phyloP scores from a whole-genome alignment of 2,329 filamentous ascomycete species.

The Myriosclerotinia scirpicola region DNA sequence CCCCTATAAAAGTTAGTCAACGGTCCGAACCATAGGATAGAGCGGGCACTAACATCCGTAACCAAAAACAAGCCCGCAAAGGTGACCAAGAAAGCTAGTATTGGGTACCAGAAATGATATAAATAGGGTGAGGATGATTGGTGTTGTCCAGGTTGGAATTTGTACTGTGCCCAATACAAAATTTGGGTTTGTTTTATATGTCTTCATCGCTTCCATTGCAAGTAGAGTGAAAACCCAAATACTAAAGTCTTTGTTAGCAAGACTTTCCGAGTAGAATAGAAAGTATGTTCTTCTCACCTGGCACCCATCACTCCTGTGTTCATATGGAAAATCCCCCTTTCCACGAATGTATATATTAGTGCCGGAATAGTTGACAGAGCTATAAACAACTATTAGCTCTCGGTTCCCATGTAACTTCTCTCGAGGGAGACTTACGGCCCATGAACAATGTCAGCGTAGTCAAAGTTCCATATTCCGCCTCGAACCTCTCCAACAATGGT shows the following conservation, averaged over 20 bases:
- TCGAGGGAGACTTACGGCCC: slow-evolving; percentile 67
- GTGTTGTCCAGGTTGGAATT: slow-evolving; percentile 91
- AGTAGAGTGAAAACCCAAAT: slow-evolving; percentile 92
- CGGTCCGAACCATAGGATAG: background rate
- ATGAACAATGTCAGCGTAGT: slow-evolving; percentile 85
- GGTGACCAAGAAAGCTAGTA: slow-evolving; percentile 81
- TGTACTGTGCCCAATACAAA: slow-evolving; percentile 62
- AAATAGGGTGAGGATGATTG: slow-evolving; percentile 73
- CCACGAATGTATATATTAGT: slow-evolving; percentile 74
- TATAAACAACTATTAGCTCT: slow-evolving; percentile 40
- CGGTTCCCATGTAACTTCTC: background rate
- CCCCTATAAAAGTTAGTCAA: slow-evolving; percentile 54
- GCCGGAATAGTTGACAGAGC: slow-evolving; percentile 81
- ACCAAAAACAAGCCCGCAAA: slow-evolving; percentile 79
- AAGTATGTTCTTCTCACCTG: slow-evolving; percentile 56
- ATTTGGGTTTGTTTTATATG: slow-evolving; percentile 76
- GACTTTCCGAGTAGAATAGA: background rate
- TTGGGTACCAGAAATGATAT: slow-evolving; percentile 75
- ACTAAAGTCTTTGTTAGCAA: slow-evolving; percentile 49
- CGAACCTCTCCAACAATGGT: slow-evolving; percentile 91
- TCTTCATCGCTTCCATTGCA: slow-evolving; percentile 81
- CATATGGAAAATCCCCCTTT: slow-evolving; percentile 67
- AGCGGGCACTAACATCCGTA: slow-evolving; percentile 69
- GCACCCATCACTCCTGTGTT: slow-evolving; percentile 79
- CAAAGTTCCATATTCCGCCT: slow-evolving; percentile 87